These are phyloP conservation scores for Diaporthe vaccinii DNA, from an alignment of 2,329 filamentous ascomycete species.

Conservation along the genomic window DNA sequence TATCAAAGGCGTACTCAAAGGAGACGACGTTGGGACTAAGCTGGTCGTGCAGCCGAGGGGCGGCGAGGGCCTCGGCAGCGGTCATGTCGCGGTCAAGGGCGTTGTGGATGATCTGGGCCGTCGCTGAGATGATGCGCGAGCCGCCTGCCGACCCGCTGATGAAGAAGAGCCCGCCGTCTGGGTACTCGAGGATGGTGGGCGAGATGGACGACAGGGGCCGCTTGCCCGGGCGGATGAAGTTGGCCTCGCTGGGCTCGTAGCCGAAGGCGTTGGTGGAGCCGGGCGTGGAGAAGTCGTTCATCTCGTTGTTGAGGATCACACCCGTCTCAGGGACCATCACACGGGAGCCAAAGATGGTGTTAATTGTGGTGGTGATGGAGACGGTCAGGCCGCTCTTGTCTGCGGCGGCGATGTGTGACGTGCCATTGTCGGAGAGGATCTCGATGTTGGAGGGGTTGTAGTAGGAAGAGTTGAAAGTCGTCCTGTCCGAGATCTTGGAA, in stretches of 20 bases:
- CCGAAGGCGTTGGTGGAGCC: constrained; percentile 80
- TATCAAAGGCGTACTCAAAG: constrained; percentile 79
- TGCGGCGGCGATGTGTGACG: constrained; percentile 75
- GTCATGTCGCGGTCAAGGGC: constrained; percentile 75
- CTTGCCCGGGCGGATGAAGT: constrained; percentile 83
- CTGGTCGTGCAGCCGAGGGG: constrained; percentile 85
- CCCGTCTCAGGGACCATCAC: constrained; percentile 86
- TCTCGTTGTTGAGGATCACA: constrained; percentile 76
- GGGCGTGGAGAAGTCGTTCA: constrained; percentile 84
- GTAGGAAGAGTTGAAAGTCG: constrained; percentile 54
- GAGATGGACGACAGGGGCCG: constrained; percentile 83
- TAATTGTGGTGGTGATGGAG: constrained; percentile 84
- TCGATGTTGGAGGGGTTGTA: constrained; percentile 63
- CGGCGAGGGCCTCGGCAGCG: constrained; percentile 71
- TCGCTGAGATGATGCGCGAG: constrained; percentile 85
- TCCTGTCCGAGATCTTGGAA: constrained; percentile 58
- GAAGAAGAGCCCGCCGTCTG: constrained; percentile 75
- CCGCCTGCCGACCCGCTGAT: constrained; percentile 84
- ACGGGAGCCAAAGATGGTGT: constrained; percentile 82
- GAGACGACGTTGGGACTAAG: constrained; percentile 77
- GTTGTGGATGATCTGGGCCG: constrained; percentile 80
- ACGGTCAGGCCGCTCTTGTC: constrained; percentile 80
- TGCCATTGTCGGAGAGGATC: constrained; percentile 73
- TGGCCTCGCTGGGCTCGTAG: constrained; percentile 79
- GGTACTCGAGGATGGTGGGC: constrained; percentile 61